Percentiles rank a stretch among this genome's conserved stretches.
These are phyloP conservation scores for Sugiyamaella valdiviana DNA, from an alignment of 805 yeast species.

Conservation along the genomic window DNA sequence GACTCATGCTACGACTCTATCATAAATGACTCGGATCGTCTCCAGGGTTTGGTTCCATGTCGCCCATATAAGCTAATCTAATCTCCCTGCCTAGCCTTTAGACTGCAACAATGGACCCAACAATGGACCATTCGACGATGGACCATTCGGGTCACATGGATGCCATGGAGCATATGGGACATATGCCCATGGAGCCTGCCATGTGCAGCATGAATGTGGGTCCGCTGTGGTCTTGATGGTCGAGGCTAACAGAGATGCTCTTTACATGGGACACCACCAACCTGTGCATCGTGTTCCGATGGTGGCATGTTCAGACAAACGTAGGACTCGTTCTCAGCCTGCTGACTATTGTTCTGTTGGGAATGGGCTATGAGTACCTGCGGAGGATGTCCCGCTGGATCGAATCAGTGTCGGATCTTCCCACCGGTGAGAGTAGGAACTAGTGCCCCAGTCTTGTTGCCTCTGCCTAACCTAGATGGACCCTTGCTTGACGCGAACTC, in stretches of 20 bases:
- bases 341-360: conserved; percentile 41
- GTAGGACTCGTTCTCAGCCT: conserved; percentile 49
- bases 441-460: background rate
- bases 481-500: background rate
- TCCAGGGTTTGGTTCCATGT: background rate
- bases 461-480: conserved; percentile 1
- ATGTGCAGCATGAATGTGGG: conserved; percentile 24
- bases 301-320: conserved; percentile 70
- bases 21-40: background rate
- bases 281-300: conserved; percentile 63
- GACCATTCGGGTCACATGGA: conserved; percentile 19
- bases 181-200: conserved; percentile 10
- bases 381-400: conserved; percentile 27
- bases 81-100: background rate
- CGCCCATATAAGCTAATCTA: background rate
- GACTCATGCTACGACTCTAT: too few species aligned
- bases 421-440: background rate
- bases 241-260: conserved; percentile 41
- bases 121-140: conserved; percentile 21
- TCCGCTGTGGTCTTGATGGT: background rate
- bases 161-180: conserved; percentile 7
- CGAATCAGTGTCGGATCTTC: conserved; percentile 9
- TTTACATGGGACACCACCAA: conserved; percentile 74
- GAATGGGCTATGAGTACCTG: conserved; percentile 59
- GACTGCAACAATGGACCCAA: background rate